These are phyloP conservation scores for Xanthoparmelia taractica DNA, from an alignment of 495 filamentous ascomycete genomes.

Conservation along the genomic window DNA sequence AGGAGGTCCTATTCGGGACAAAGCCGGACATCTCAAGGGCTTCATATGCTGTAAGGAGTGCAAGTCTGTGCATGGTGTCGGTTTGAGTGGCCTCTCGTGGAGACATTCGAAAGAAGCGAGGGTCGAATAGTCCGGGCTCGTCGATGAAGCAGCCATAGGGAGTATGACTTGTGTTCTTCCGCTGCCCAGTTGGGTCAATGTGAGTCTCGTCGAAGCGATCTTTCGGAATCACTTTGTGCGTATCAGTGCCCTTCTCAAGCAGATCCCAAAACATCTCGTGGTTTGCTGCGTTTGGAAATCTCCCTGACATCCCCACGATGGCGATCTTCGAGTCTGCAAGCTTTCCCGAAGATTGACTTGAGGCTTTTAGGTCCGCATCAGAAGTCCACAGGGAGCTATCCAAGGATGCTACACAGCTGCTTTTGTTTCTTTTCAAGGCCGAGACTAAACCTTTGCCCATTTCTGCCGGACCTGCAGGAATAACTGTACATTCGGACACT, in stretches of 20 bases:
- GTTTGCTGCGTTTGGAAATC: conserved; percentile 26
- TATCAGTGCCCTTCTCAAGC: conserved; percentile 12
- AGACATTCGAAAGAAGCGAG: conserved; percentile 19
- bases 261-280: conserved; percentile 13
- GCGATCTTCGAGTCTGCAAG: conserved; percentile 27
- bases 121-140: conserved; percentile 21
- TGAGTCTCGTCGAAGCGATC: conserved; percentile 30
- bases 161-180: conserved; percentile 29
- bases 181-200: conserved; percentile 27
- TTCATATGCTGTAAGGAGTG: conserved; percentile 34
- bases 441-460: too few relatives aligned
- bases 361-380: neutral
- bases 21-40: conserved; percentile 34
- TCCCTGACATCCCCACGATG: conserved; percentile 29
- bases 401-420: too few relatives aligned
- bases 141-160: conserved; percentile 31
- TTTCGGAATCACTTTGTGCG: conserved; percentile 17
- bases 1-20: conserved; percentile 10
- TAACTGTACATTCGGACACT: too few relatives aligned
- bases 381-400: too few relatives aligned
- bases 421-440: too few relatives aligned
- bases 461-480: too few relatives aligned
- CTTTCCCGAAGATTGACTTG: neutral
- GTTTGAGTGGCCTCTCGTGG: conserved; percentile 28
- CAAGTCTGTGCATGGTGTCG: conserved; percentile 35